Percentiles rank a stretch among this genome's conserved stretches.
These are phyloP conservation scores for Stereocaulon alpinum DNA, from an alignment of 495 filamentous ascomycete genomes.

Conservation along the genomic window DNA sequence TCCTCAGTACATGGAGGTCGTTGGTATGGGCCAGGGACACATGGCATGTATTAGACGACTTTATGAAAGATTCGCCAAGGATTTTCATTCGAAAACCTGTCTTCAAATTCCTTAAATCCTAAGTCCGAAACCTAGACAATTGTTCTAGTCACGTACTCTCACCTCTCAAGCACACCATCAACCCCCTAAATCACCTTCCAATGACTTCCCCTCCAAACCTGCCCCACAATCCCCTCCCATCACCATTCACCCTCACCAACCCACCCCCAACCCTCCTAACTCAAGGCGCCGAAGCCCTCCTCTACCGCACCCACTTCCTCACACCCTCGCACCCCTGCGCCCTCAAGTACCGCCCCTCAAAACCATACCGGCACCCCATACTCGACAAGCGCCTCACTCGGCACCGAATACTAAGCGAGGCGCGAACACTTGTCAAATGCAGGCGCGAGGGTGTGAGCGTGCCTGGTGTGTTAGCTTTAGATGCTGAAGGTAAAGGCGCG, in stretches of 20 bases:
- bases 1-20: no score
- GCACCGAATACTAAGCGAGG: constrained; percentile 76
- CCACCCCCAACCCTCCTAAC: constrained; percentile 53
- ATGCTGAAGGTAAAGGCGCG: constrained; percentile 43
- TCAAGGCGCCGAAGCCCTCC: constrained; percentile 90
- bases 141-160: no score
- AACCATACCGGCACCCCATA: constrained; percentile 82
- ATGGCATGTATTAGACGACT: no score
- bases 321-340: constrained; percentile 56
- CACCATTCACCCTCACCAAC: constrained; percentile 50
- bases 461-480: constrained; percentile 64
- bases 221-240: constrained; percentile 45
- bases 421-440: constrained; percentile 68
- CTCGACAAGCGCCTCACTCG: constrained; percentile 84
- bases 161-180: neutral
- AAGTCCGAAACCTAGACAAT: no score
- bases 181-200: neutral
- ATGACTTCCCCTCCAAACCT: neutral
- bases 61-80: no score
- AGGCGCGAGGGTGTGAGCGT: constrained; percentile 66
- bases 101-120: no score
- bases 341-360: constrained; percentile 87
- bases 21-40: no score
- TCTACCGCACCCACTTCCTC: constrained; percentile 82
- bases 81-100: no score